phyloP scores from a whole-genome alignment of 2,329 filamentous ascomycete species.

The Fusarium austroafricanum region DNA sequence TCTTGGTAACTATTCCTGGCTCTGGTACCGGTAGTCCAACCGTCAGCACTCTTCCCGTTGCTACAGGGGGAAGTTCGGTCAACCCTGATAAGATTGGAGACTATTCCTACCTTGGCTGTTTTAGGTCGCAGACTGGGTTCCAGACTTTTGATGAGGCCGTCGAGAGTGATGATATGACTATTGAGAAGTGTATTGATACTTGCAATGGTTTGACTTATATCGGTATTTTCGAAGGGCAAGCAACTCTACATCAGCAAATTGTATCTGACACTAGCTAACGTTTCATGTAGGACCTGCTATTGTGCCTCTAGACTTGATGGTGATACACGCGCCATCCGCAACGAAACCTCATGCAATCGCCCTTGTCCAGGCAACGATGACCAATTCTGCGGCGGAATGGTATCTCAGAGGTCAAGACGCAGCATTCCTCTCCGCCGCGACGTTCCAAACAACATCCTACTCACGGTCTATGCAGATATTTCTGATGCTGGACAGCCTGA shows the following conservation, averaged over 20 bases:
- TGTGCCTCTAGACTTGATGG: conserved; percentile 57
- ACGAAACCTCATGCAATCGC: conserved; percentile 48
- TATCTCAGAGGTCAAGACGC: conserved; percentile 23
- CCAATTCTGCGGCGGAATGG: conserved; percentile 58
- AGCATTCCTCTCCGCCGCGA: conserved; percentile 42
- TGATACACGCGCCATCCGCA: conserved; percentile 52
- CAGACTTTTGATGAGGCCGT: conserved; percentile 49
- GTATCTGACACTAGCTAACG: background rate
- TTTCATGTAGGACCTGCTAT: conserved; percentile 54
- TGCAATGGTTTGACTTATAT: conserved; percentile 54
- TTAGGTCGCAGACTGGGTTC: conserved; percentile 53
- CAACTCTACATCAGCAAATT: background rate
- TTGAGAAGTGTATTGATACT: conserved; percentile 52
- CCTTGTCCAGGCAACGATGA: conserved; percentile 56
- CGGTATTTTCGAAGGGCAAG: conserved; percentile 51
- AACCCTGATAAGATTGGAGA: conserved; percentile 51
- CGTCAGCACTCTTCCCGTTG: conserved; percentile 25
- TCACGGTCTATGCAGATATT: conserved; percentile 59
- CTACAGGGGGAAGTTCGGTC: conserved; percentile 24
- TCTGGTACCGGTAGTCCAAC: conserved; percentile 22
- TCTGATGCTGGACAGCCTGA: conserved; percentile 44
- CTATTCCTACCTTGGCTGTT: conserved; percentile 56
- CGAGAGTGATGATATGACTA: conserved; percentile 54
- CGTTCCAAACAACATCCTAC: conserved; percentile 49
- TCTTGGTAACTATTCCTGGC: conserved; percentile 43